Evolutionary conservation across 2,329 filamentous ascomycete genomes (phyloP).

Genomic region (Stemphylium lycopersici): DNA sequence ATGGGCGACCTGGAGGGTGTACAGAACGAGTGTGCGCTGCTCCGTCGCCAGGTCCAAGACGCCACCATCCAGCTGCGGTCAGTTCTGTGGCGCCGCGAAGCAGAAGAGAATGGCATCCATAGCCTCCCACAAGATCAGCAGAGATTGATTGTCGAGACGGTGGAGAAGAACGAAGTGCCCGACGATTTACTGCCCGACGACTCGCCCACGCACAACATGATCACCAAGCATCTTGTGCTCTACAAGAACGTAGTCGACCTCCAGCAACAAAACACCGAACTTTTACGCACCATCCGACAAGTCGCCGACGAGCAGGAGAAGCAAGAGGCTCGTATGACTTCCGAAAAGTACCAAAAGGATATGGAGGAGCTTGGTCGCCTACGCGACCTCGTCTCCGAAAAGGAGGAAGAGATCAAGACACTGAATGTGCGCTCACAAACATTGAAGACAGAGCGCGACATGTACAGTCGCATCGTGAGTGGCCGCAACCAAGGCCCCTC

Average conservation of each 20-base stretch:
- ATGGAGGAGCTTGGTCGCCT: conserved; percentile 75
- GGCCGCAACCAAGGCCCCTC: conserved; percentile 69
- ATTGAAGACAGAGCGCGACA: conserved; percentile 94
- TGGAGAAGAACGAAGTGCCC: conserved; percentile 71
- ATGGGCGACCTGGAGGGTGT: conserved; percentile 72
- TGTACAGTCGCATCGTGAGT: conserved; percentile 93
- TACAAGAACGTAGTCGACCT: conserved; percentile 87
- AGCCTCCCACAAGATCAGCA: conserved; percentile 74
- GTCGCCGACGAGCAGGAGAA: conserved; percentile 90
- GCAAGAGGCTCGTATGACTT: conserved; percentile 74
- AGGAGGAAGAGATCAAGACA: conserved; percentile 82
- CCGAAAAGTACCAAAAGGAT: conserved; percentile 61
- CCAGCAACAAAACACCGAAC: conserved; percentile 84
- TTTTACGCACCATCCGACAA: conserved; percentile 81
- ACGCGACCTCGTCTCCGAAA: conserved; percentile 75
- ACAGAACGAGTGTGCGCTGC: conserved; percentile 72
- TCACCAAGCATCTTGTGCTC: conserved; percentile 85
- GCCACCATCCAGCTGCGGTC: conserved; percentile 89
- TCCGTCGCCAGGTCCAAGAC: conserved; percentile 86
- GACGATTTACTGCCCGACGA: conserved; percentile 70
- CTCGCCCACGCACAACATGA: conserved; percentile 85
- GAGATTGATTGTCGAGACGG: conserved; percentile 76
- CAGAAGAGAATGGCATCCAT: conserved; percentile 78
- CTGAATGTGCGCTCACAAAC: conserved; percentile 86
- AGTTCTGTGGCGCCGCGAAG: conserved; percentile 83